These are phyloP conservation scores for Veloporphyrellus conicus DNA, from an alignment of 1,284 basidiomycete genomes.

Conservation along the genomic window DNA sequence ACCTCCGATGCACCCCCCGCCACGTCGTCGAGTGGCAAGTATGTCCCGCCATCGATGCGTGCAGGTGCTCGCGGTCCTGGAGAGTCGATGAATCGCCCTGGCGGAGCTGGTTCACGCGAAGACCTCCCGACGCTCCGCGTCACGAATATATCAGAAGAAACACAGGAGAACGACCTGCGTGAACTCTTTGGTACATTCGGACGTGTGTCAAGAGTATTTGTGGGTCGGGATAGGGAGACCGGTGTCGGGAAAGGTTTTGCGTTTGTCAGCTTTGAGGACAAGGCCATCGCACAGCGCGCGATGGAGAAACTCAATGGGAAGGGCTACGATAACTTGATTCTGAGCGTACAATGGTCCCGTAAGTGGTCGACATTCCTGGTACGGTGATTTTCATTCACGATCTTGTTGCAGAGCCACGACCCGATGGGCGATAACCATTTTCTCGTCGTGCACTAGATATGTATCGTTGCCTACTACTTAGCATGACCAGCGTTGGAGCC, in stretches of 20 bases:
- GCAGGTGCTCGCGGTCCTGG: constrained; percentile 67
- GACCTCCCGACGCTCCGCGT: constrained; percentile 96
- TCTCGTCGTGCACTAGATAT: constrained; percentile 3
- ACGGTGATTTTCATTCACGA: constrained; percentile 1
- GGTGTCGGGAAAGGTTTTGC: constrained; percentile 95
- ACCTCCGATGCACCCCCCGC: constrained; percentile 37
- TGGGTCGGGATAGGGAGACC: constrained; percentile 94
- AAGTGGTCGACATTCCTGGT: constrained; percentile 32
- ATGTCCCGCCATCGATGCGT: constrained; percentile 90
- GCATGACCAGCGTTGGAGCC: too few relatives aligned
- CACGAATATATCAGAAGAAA: constrained; percentile 95
- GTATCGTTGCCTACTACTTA: too few relatives aligned
- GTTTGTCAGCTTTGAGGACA: constrained; percentile 90
- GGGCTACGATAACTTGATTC: constrained; percentile 85
- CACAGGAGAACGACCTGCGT: constrained; percentile 90
- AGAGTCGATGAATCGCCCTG: constrained; percentile 72
- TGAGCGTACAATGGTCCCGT: constrained; percentile 88
- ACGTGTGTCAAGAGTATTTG: constrained; percentile 84
- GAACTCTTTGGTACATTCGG: constrained; percentile 87
- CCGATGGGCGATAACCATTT: constrained; percentile 36
- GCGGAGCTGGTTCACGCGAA: constrained; percentile 56
- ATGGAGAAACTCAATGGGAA: constrained; percentile 92
- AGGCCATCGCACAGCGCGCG: constrained; percentile 77
- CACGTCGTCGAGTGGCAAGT: constrained; percentile 64
- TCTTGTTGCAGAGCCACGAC: constrained; percentile 37